Evolutionary conservation across 495 filamentous ascomycete species (phyloP), one percentile per base, ranked within the genome.

Genomic region (Tuber umbilicatum): DNA sequence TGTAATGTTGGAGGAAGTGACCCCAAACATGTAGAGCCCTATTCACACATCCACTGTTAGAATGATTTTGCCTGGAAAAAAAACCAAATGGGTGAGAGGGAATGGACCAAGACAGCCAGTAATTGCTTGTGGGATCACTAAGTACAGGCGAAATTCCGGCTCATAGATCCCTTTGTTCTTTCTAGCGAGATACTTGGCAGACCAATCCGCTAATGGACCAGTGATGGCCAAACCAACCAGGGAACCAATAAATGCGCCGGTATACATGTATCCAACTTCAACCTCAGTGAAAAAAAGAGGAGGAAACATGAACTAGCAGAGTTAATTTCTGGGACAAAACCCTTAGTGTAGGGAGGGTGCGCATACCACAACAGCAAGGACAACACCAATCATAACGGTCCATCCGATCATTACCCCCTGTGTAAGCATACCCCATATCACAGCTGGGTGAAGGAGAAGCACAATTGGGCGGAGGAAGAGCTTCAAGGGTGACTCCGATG

Each of bases 401-500:
- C 94, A 97, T 75, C 94, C 94, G 76, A 97, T 96, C 74, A 97
- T 86, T 1, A 92, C 88, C 19, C 94, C 94, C 86, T 97, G 94
- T 68, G 93, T 97, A 2, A 97, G 85, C 81, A 91, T 94, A 16
- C 92, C 93, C 92, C 93, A 97, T 45, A 97, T 81, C 72, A 97
- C 90, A 55, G 92, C 92, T 0, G 94, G 94, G 77, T 97, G 94
- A 23, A 92, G 82, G 78, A 89, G 39, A 84, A 89, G 77, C 85
- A 93, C 84, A 87, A 88, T 83, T 85, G 85, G 84, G 88, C 90
- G 79, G 87, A 93, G 82, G 87, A 92, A 82, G 85, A 87, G 74
- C 88, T 91, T 55, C 85, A 90, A 86, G 90, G 94, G 86, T 45
- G 86, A 84, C 70, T 86, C 85, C 67, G 85, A 83, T 21, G 92